phyloP scores from a whole-genome alignment of 371 early-diverging fungal genomes.

The Mortierella sp. region DNA sequence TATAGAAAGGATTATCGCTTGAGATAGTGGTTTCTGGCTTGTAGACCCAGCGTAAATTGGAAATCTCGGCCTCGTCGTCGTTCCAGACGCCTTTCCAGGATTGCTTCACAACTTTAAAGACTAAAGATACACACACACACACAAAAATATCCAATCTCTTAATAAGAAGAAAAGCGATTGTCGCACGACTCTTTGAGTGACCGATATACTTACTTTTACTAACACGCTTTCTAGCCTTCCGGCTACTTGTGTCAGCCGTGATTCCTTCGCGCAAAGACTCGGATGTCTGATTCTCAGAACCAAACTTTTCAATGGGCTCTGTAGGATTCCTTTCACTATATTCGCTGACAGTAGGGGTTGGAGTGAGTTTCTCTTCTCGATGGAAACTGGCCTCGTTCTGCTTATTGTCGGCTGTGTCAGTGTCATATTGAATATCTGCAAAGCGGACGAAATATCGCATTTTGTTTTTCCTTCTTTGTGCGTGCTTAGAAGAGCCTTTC shows the following conservation, averaged over 20 bases:
- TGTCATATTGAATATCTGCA: background rate
- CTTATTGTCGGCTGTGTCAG: no score
- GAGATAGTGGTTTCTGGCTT: background rate
- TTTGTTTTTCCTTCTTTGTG: background rate
- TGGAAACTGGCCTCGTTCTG: background rate
- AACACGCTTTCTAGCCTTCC: background rate
- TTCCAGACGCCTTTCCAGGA: slow-evolving; percentile 1
- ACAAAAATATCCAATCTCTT: no score
- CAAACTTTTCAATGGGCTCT: background rate
- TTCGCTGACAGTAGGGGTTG: background rate
- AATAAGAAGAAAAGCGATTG: no score
- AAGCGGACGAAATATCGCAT: background rate
- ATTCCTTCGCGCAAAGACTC: background rate
- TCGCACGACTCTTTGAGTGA: background rate
- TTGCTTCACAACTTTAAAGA: slow-evolving; percentile 2
- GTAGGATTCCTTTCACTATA: background rate
- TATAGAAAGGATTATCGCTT: slow-evolving; percentile 3
- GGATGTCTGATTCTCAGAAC: background rate
- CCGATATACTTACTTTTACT: background rate
- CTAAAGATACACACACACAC: background rate
- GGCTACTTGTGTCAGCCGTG: background rate
- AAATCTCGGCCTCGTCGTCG: background rate
- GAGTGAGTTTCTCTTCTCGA: background rate
- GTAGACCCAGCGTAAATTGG: background rate
- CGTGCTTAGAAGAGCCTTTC: background rate